phyloP scores from a whole-genome alignment of 495 filamentous ascomycete species.

The Penicillium simplicissimum region DNA sequence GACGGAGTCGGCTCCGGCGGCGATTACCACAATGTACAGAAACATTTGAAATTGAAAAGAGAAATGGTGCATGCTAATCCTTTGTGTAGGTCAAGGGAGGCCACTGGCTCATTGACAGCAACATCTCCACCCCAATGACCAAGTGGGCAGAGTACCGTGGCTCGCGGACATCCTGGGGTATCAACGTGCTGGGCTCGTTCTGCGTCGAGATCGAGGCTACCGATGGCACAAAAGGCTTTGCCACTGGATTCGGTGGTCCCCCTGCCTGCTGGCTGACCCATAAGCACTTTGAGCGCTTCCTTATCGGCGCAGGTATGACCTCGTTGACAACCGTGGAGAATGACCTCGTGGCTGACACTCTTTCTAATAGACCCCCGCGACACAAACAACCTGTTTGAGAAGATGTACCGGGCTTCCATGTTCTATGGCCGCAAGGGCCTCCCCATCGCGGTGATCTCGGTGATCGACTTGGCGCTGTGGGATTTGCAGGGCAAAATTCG shows the following conservation, averaged over 20 bases:
- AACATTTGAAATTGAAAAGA: not conserved
- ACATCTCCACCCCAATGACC: conserved; percentile 90
- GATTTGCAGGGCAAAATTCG: conserved; percentile 87
- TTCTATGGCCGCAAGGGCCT: conserved; percentile 94
- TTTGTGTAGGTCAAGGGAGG: conserved; percentile 66
- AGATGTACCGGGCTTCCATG: conserved; percentile 94
- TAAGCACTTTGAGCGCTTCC: conserved; percentile 87
- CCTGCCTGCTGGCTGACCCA: conserved; percentile 91
- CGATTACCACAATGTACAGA: conserved; percentile 84
- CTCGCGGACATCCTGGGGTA: conserved; percentile 89
- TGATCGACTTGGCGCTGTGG: conserved; percentile 91
- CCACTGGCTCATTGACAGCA: conserved; percentile 88
- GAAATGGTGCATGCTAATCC: conserved; percentile 6
- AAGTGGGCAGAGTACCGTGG: conserved; percentile 82
- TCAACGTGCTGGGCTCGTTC: conserved; percentile 92
- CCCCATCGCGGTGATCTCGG: conserved; percentile 85
- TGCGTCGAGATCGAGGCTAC: conserved; percentile 87
- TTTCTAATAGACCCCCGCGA: conserved; percentile 69
- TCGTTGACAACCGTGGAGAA: not conserved
- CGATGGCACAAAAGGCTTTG: conserved; percentile 88
- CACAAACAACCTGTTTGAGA: conserved; percentile 85
- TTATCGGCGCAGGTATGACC: conserved; percentile 69
- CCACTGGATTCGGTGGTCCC: conserved; percentile 90
- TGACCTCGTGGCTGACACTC: not conserved
- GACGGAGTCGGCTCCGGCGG: conserved; percentile 85